Conservation (phyloP, 176 grass and related monocot genomes). For the Tuctoria greenei region DNA sequence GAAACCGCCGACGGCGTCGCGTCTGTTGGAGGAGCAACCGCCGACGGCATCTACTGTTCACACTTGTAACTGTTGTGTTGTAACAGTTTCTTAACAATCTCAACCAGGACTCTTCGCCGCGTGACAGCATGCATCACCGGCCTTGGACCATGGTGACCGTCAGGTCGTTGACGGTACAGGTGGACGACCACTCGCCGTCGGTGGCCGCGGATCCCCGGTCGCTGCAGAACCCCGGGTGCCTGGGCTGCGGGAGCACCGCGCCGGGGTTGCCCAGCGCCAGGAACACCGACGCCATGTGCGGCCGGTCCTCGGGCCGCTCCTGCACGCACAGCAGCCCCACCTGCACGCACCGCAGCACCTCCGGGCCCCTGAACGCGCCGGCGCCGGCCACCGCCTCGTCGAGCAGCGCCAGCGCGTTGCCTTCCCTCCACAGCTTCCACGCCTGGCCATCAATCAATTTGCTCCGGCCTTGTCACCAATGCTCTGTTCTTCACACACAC, state of each 20-base stretch:
- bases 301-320: constrained; percentile 64
- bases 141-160: constrained; percentile 63
- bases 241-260: constrained; percentile 44
- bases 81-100: no score
- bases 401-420: constrained; percentile 48
- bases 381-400: constrained; percentile 20
- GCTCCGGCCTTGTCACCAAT: not conserved
- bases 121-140: constrained; percentile 19
- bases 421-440: constrained; percentile 75
- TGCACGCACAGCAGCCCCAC: constrained; percentile 78
- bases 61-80: no score
- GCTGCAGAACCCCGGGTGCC: constrained; percentile 57
- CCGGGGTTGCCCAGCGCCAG: constrained; percentile 63
- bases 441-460: constrained; percentile 32
- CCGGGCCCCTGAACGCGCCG: constrained; percentile 25
- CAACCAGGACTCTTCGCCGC: not conserved
- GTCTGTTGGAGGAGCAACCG: no score
- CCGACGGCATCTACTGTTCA: no score
- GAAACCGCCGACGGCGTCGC: no score
- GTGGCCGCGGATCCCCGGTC: constrained; percentile 30
- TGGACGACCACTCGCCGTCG: constrained; percentile 45
- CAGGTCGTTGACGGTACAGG: constrained; percentile 49
- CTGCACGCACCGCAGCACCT: constrained; percentile 69
- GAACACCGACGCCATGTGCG: constrained; percentile 58
- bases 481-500: not conserved